Evolutionary conservation across 2,329 filamentous ascomycete genomes (phyloP).

Genomic region (Trichophyton equinum): DNA sequence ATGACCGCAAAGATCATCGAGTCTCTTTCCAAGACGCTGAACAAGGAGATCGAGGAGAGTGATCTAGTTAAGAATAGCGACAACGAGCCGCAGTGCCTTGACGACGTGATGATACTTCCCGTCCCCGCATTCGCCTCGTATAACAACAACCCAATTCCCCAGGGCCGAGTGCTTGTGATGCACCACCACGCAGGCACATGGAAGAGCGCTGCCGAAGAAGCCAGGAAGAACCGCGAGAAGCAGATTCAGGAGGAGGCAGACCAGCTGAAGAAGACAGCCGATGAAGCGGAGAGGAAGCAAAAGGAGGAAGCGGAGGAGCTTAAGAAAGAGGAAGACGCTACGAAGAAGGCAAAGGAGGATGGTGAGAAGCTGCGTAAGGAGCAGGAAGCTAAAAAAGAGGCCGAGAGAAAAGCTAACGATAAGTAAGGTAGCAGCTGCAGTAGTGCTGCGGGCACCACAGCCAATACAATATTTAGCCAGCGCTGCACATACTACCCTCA

Average conservation of each 20-base stretch:
- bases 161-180: slow-evolving; percentile 8
- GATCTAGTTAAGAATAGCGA: slow-evolving; percentile 16
- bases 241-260: slow-evolving; percentile 3
- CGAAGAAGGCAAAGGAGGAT: neutral
- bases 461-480: neutral
- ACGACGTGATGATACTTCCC: slow-evolving; percentile 20
- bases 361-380: neutral
- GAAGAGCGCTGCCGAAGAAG: slow-evolving; percentile 9
- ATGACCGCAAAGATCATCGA: slow-evolving; percentile 18
- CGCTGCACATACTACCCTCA: neutral
- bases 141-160: slow-evolving; percentile 15
- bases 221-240: slow-evolving; percentile 5
- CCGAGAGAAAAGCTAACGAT: neutral
- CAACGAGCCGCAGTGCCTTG: slow-evolving; percentile 17
- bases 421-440: neutral
- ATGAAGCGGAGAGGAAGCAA: slow-evolving; percentile 3
- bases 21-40: slow-evolving; percentile 13
- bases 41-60: slow-evolving; percentile 15
- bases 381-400: neutral
- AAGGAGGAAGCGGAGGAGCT: neutral
- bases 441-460: too few species aligned
- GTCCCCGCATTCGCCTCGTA: slow-evolving; percentile 19
- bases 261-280: slow-evolving; percentile 3
- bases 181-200: slow-evolving; percentile 12
- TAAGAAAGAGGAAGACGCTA: neutral